A percentile compares a stretch with the other conserved stretches of the same genome.
phyloP scores from a whole-genome alignment of 2,329 filamentous ascomycete species.

The Diatrype stigma region DNA sequence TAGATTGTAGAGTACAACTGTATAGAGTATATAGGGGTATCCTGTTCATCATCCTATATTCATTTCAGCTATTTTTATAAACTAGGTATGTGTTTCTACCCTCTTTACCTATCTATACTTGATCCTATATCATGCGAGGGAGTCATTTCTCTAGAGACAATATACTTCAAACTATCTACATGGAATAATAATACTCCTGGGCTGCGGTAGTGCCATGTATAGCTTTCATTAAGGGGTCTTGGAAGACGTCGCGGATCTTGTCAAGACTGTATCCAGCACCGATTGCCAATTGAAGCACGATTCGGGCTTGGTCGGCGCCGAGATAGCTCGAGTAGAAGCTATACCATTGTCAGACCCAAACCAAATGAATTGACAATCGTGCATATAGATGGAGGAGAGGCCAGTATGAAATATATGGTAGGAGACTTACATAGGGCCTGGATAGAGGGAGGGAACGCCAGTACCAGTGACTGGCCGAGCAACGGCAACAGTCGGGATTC shows the following conservation, averaged over 20 bases:
- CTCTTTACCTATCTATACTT: too few relatives aligned
- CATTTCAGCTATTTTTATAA: too few relatives aligned
- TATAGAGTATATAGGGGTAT: too few relatives aligned
- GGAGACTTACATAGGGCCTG: conserved; percentile 13
- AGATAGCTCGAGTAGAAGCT: conserved; percentile 26
- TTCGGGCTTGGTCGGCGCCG: conserved; percentile 25
- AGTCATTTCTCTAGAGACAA: too few relatives aligned
- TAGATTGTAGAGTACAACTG: too few relatives aligned
- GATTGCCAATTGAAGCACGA: conserved; percentile 29
- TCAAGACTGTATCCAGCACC: conserved; percentile 24
- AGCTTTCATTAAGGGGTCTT: conserved; percentile 22
- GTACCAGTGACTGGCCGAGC: conserved; percentile 25
- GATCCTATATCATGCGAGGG: too few relatives aligned
- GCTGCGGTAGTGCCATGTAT: conserved; percentile 13
- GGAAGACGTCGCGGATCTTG: conserved; percentile 25
- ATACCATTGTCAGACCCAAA: background rate
- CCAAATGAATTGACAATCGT: background rate
- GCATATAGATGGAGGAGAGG: background rate
- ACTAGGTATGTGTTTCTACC: too few relatives aligned
- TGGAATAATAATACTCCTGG: conserved; percentile 8
- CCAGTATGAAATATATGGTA: background rate
- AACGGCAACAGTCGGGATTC: conserved; percentile 25
- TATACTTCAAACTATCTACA: background rate
- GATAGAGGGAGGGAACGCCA: conserved; percentile 17
- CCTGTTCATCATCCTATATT: too few relatives aligned